Base-by-base conservation (phyloP, 2,329 filamentous ascomycete species). In the Calonectria pseudoreteaudii region DNA sequence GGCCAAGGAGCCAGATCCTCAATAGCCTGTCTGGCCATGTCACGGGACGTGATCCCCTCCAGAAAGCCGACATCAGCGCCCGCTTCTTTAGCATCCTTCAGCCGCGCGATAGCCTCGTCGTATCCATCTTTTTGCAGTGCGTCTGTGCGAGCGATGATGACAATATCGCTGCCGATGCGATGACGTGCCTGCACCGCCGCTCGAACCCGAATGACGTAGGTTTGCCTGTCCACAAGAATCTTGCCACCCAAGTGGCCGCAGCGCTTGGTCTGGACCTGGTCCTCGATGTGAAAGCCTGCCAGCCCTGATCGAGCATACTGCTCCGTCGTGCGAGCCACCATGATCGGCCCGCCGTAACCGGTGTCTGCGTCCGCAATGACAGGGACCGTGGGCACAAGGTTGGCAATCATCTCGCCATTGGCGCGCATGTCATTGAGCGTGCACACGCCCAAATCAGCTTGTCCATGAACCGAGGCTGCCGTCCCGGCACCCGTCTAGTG, bases 191-290 rank as follows among this genome's bases (percentile, higher is more conserved):
- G 56, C 36, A 62, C 56, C 16, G 56, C 34, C 13, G 56, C 56
- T 10, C 56, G 56, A 13, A 62, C 41, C 11, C 56, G 56, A 2
- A 36, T 41, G 36, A 30, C 34, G 14, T 62, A 62, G 0, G 56
- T 62, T 36, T 62, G 36, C 3, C 34, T 38, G 2, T 84, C 79
- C 11, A 93, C 92, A 16, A 93, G 83, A 71, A 90, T 86, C 82
- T 94, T 94, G 68, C 91, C 90, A 0, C 83, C 82, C 0, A 94
- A 85, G 79, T 94, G 92, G 0, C 92, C 92, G 80, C 92, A 94
- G 13, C 91, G 89, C 84, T 94, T 94, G 56, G 87, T 90, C 53
- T 88, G 84, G 23, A 93, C 86, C 83, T 93, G 91, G 82, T 93
- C 91, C 81, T 93, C 91, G 71, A 93, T 87, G 78, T 93, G 91